phyloP scores from a whole-genome alignment of 1,139 yeast genomes.

The Lodderomyces metapsilosis region DNA sequence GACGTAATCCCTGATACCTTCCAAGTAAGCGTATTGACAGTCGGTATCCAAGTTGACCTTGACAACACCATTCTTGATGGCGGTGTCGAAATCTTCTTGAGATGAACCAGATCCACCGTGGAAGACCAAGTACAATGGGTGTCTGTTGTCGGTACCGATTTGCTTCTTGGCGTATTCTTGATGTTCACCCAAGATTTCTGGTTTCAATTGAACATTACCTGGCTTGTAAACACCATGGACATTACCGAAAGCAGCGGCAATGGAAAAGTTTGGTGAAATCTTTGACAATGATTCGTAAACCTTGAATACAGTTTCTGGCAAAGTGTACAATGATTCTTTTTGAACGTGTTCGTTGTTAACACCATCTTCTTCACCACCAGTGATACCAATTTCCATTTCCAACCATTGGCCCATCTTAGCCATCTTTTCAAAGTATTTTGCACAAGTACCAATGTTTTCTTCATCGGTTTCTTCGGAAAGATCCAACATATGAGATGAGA shows the following conservation, averaged over 20 bases:
- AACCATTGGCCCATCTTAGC: conserved; percentile 95
- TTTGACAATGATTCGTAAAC: conserved; percentile 88
- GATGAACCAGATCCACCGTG: conserved; percentile 99
- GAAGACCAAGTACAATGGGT: conserved; percentile 96
- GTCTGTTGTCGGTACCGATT: conserved; percentile 50
- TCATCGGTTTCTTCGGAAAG: conserved; percentile 96
- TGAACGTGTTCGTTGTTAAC: conserved; percentile 95
- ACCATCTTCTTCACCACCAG: conserved; percentile 99
- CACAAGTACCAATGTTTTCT: conserved; percentile 93
- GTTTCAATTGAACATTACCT: conserved; percentile 93
- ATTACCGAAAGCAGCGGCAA: conserved; percentile 99
- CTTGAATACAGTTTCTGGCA: conserved; percentile 90
- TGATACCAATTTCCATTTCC: conserved; percentile 99
- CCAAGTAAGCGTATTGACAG: conserved; percentile 96
- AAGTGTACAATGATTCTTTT: conserved; percentile 87
- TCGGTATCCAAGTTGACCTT: conserved; percentile 99
- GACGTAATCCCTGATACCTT: conserved; percentile 96
- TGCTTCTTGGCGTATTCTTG: conserved; percentile 79
- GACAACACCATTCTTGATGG: conserved; percentile 91
- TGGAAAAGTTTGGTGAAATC: conserved; percentile 96
- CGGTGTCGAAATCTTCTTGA: conserved; percentile 87
- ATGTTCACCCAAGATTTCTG: conserved; percentile 94
- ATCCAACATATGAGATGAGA: conserved; percentile 99
- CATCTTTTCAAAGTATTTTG: conserved; percentile 91
- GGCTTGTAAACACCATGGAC: conserved; percentile 99